phyloP scores from a whole-genome alignment of 306 rosid species.

The Glycyrrhiza uralensis region DNA sequence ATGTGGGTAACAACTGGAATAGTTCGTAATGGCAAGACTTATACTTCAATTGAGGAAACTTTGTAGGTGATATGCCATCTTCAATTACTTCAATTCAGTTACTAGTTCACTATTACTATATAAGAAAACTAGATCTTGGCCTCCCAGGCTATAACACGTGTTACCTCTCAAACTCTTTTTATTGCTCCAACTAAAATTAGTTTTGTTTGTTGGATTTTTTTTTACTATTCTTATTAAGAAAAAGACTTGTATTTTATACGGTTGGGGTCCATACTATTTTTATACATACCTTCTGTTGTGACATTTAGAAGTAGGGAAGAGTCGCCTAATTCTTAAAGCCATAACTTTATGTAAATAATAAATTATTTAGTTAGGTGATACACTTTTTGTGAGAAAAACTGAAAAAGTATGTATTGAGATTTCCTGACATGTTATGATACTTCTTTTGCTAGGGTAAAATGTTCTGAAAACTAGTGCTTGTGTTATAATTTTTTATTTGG shows the following conservation, averaged over 20 bases:
- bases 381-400: background rate
- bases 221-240: too few relatives aligned
- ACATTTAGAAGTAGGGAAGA: background rate
- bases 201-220: too few relatives aligned
- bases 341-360: background rate
- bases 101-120: too few relatives aligned
- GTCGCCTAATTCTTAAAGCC: background rate
- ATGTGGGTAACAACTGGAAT: conserved; percentile 72
- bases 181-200: too few relatives aligned
- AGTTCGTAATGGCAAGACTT: conserved; percentile 50
- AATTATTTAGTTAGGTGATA: background rate
- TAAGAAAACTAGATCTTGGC: too few relatives aligned
- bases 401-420: background rate
- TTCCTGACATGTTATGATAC: background rate
- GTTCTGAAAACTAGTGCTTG: conserved; percentile 15
- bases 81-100: too few relatives aligned
- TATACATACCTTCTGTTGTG: background rate
- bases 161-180: too few relatives aligned
- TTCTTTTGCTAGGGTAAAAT: background rate
- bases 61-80: conserved; percentile 52
- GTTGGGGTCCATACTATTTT: too few relatives aligned
- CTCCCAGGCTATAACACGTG: too few relatives aligned
- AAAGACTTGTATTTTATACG: too few relatives aligned
- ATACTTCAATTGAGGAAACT: conserved; percentile 70
- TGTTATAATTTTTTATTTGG: conserved; percentile 7